Conservation (phyloP, 495 filamentous ascomycete genomes). For the Neurospora intermedia region DNA sequence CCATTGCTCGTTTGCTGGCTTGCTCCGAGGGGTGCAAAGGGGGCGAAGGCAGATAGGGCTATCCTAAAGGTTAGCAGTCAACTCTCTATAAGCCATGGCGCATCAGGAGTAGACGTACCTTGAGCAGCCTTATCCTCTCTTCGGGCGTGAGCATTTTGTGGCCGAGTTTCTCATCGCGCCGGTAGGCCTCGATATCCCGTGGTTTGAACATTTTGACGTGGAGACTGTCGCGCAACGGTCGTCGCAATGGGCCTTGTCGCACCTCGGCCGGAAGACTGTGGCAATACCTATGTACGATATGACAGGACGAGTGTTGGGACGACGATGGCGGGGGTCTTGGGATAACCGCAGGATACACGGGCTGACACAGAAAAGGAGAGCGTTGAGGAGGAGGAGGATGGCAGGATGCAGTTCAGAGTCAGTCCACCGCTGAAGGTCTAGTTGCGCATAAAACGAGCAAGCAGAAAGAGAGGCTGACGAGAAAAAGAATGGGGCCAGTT, state of each 20-base stretch:
- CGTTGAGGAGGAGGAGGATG: background rate
- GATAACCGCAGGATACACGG: background rate
- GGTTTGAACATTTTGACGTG: slow-evolving; percentile 40
- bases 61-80: slow-evolving; percentile 12
- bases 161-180: slow-evolving; percentile 48
- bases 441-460: background rate
- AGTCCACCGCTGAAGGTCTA: background rate
- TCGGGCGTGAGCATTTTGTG: slow-evolving; percentile 48
- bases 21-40: slow-evolving; percentile 26
- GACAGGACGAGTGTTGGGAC: background rate
- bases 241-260: background rate
- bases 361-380: background rate
- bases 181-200: slow-evolving; percentile 48
- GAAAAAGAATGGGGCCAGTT: background rate
- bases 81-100: background rate
- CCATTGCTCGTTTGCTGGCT: slow-evolving; percentile 3
- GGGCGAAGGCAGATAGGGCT: slow-evolving; percentile 63
- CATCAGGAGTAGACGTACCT: slow-evolving; percentile 22
- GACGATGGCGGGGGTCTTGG: background rate
- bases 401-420: background rate
- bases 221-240: background rate
- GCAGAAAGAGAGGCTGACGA: background rate
- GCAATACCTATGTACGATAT: background rate
- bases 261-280: background rate
- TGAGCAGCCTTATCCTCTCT: slow-evolving; percentile 61